Evolutionary conservation across 2,329 filamentous ascomycete species (phyloP).

Genomic region (Beauveria sp.): DNA sequence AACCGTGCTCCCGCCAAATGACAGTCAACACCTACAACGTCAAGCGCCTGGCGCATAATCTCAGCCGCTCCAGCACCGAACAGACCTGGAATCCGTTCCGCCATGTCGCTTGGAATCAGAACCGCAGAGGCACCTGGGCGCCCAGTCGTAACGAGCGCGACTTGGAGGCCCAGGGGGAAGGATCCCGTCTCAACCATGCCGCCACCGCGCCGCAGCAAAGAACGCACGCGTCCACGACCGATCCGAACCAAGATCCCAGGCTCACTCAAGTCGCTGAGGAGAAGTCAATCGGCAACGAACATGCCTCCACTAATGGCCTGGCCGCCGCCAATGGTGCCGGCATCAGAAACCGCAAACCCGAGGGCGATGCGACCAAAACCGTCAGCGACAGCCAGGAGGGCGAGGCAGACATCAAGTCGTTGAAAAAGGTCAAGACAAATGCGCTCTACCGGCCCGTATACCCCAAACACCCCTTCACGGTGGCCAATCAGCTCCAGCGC

Average conservation of each 20-base stretch:
- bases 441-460: constrained; percentile 37
- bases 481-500: constrained; percentile 60
- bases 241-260: constrained; percentile 12
- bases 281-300: constrained; percentile 16
- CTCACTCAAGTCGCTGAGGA: constrained; percentile 16
- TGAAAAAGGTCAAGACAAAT: constrained; percentile 32
- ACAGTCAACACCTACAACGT: constrained; percentile 40
- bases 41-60: constrained; percentile 36
- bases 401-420: constrained; percentile 26
- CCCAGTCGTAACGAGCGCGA: constrained; percentile 20
- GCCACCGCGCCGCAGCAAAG: constrained; percentile 25
- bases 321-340: constrained; percentile 17
- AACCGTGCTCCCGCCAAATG: constrained; percentile 8
- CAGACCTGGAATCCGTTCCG: constrained; percentile 38
- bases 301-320: constrained; percentile 17
- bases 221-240: constrained; percentile 4
- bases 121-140: constrained; percentile 29
- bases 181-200: constrained; percentile 28
- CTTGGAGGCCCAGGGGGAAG: constrained; percentile 17
- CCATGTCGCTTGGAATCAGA: constrained; percentile 30
- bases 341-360: constrained; percentile 26
- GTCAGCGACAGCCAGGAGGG: constrained; percentile 14
- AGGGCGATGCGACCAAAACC: constrained; percentile 17
- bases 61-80: constrained; percentile 32
- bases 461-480: constrained; percentile 50